A percentile compares a stretch with the other conserved stretches of the same genome.
phyloP scores from a whole-genome alignment of 495 filamentous ascomycete genomes.

The Apodospora peruviana region DNA sequence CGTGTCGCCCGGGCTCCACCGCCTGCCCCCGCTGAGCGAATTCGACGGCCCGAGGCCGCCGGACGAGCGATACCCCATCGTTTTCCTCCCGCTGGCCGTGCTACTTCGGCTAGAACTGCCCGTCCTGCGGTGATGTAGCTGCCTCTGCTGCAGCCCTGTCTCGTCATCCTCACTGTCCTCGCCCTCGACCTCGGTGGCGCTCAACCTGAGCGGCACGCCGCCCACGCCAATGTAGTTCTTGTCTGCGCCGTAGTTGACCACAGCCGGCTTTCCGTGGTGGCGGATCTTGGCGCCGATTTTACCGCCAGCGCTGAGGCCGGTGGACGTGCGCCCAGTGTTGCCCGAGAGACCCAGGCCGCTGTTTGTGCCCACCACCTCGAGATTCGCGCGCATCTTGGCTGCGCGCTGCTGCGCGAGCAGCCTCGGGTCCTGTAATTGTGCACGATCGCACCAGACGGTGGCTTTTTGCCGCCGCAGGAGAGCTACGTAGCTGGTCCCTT shows the following conservation, averaged over 20 bases:
- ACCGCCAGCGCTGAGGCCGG: constrained; percentile 46
- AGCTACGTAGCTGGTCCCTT: constrained; percentile 79
- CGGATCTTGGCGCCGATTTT: constrained; percentile 70
- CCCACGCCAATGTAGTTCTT: constrained; percentile 65
- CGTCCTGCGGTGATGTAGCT: constrained; percentile 62
- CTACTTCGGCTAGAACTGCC: constrained; percentile 75
- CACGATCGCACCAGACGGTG: constrained; percentile 96
- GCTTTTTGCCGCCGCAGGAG: constrained; percentile 93
- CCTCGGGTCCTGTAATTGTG: constrained; percentile 87
- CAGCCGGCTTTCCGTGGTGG: constrained; percentile 68
- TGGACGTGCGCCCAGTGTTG: constrained; percentile 52
- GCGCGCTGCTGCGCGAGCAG: constrained; percentile 70
- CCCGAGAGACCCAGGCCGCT: constrained; percentile 16
- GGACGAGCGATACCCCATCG: constrained; percentile 50
- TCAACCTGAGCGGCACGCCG: constrained; percentile 82
- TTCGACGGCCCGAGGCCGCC: constrained; percentile 28
- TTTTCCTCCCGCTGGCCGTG: constrained; percentile 59
- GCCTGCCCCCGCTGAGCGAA: constrained; percentile 35
- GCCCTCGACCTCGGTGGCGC: constrained; percentile 89
- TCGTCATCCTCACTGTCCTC: constrained; percentile 74
- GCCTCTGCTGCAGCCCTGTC: constrained; percentile 40
- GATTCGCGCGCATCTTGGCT: constrained; percentile 77
- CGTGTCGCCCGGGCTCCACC: constrained; percentile 65
- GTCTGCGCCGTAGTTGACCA: constrained; percentile 64
- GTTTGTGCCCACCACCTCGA: constrained; percentile 57